Evolutionary conservation across 1,284 basidiomycete genomes (phyloP).

Genomic region (Cryptococcus deneoformans): DNA sequence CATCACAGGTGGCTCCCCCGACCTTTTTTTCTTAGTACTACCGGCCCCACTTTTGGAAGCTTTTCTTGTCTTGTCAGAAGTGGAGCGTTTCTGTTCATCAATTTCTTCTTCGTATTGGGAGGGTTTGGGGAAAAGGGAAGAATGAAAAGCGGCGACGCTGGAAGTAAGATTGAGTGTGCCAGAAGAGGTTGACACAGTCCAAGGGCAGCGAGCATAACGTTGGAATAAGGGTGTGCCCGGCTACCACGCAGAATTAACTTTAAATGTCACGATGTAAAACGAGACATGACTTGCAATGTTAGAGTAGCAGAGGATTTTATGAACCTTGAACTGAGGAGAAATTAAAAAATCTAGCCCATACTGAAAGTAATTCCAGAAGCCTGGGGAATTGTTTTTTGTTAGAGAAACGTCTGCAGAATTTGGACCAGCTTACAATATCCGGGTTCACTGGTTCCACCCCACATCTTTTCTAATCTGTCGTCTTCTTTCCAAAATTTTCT

Average conservation of each 20-base stretch:
- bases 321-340: conserved; percentile 61
- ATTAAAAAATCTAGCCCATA: conserved; percentile 81
- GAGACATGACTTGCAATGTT: conserved; percentile 65
- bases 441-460: conserved; percentile 23
- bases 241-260: conserved; percentile 50
- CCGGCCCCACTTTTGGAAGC: not conserved
- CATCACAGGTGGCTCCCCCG: conserved; percentile 68
- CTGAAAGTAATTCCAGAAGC: conserved; percentile 91
- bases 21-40: conserved; percentile 10
- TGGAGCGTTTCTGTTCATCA: conserved; percentile 2
- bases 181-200: conserved; percentile 58
- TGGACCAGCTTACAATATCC: conserved; percentile 6
- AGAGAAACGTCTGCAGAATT: not conserved
- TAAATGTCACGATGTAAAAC: not conserved
- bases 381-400: conserved; percentile 7
- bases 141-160: conserved; percentile 22
- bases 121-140: conserved; percentile 1
- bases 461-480: conserved; percentile 61
- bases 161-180: conserved; percentile 24
- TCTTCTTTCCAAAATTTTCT: conserved; percentile 81
- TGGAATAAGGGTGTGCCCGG: conserved; percentile 84
- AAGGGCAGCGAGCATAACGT: conserved; percentile 81
- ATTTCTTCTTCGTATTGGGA: not conserved
- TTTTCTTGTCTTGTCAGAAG: not conserved
- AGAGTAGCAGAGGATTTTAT: conserved; percentile 78